Conservation (phyloP, 192 early-diverging fungal species). For the Coemansia sp. region DNA sequence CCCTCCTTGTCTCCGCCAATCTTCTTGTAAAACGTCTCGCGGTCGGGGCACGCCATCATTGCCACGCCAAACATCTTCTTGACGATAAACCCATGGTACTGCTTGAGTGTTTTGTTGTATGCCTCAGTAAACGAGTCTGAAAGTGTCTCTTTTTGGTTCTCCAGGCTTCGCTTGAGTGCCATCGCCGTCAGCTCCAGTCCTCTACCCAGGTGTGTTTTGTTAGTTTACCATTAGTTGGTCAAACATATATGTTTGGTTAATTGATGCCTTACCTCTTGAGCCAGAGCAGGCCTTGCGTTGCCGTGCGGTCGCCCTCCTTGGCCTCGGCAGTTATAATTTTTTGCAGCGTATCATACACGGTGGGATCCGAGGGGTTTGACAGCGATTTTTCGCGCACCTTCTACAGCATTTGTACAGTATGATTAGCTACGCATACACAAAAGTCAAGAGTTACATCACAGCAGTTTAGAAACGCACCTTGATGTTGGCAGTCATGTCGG, state of each 20-base stretch:
- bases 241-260: background rate
- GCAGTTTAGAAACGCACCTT: conserved; percentile 19
- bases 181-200: conserved; percentile 77
- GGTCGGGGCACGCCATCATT: conserved; percentile 91
- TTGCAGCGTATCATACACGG: conserved; percentile 74
- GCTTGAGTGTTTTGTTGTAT: conserved; percentile 68
- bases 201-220: background rate
- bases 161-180: conserved; percentile 63
- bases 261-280: conserved; percentile 61
- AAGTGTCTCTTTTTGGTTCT: conserved; percentile 61
- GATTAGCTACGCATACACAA: background rate
- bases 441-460: background rate
- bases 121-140: conserved; percentile 70
- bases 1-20: conserved; percentile 66
- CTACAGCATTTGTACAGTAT: conserved; percentile 1
- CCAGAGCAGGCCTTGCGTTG: conserved; percentile 92
- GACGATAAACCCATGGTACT: conserved; percentile 70
- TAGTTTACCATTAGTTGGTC: background rate
- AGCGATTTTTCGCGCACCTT: conserved; percentile 67
- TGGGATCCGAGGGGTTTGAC: conserved; percentile 58
- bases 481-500: conserved; percentile 92
- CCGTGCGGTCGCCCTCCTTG: conserved; percentile 77
- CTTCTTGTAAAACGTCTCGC: conserved; percentile 84
- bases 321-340: conserved; percentile 74
- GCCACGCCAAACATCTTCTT: conserved; percentile 65